phyloP scores from a whole-genome alignment of 805 yeast species.

The Nakazawaea pomicola region DNA sequence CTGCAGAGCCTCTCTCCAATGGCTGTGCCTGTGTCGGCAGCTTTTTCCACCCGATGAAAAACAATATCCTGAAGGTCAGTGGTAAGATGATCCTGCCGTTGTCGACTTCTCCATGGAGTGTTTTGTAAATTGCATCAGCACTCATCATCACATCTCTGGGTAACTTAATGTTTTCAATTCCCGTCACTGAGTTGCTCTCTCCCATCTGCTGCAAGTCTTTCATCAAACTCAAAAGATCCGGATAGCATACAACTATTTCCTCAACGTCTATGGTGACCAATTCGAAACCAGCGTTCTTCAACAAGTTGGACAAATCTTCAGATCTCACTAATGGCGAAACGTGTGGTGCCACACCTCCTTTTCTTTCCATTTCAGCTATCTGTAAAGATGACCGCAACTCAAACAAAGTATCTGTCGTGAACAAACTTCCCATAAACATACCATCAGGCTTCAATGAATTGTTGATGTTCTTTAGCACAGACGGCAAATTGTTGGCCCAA shows the following conservation, averaged over 20 bases:
- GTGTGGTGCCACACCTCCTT: conserved; percentile 76
- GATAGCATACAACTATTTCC: conserved; percentile 75
- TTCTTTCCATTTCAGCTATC: conserved; percentile 75
- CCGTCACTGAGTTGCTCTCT: conserved; percentile 63
- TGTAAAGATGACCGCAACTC: conserved; percentile 78
- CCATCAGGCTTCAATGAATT: conserved; percentile 71
- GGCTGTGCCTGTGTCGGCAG: conserved; percentile 62
- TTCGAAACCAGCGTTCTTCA: conserved; percentile 73
- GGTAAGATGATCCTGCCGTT: conserved; percentile 52
- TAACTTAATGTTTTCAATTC: conserved; percentile 31
- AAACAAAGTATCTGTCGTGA: conserved; percentile 82
- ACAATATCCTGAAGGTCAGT: conserved; percentile 72
- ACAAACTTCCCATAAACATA: conserved; percentile 71
- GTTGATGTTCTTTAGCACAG: conserved; percentile 50
- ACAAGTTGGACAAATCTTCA: conserved; percentile 66
- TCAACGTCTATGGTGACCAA: conserved; percentile 82
- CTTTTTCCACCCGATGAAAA: conserved; percentile 88
- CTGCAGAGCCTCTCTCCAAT: conserved; percentile 65
- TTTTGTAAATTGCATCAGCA: conserved; percentile 67
- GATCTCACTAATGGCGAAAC: conserved; percentile 78
- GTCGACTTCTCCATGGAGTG: conserved; percentile 64
- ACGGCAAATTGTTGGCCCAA: conserved; percentile 86
- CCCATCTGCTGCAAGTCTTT: conserved; percentile 80
- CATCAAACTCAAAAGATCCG: conserved; percentile 61
- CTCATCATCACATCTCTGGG: conserved; percentile 67